These are phyloP conservation scores for Nemophila menziesii DNA, from an alignment of 257 asterid genomes.

Conservation along the genomic window DNA sequence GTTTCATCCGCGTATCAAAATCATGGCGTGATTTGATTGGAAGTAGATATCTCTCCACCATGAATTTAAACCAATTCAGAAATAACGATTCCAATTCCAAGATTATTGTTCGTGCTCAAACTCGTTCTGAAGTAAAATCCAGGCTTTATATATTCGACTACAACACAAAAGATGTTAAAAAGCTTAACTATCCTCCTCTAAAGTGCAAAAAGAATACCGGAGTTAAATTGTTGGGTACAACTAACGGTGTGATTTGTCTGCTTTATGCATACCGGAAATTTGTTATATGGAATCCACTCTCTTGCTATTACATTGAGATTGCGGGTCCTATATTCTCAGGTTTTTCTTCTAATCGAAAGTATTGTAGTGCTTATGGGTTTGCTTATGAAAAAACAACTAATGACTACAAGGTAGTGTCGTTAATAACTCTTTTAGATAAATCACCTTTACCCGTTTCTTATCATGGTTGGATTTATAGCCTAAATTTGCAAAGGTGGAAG, in stretches of 20 bases:
- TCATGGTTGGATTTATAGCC: no score
- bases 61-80: not conserved
- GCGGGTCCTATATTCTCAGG: not conserved
- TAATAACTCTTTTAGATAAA: no score
- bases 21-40: no score
- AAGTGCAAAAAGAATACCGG: no score
- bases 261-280: not conserved
- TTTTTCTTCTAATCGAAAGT: no score
- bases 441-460: no score
- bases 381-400: no score
- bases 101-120: not conserved
- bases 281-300: slow-evolving; percentile 1
- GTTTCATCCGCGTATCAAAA: not conserved
- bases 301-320: not conserved
- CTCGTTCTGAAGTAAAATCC: no score
- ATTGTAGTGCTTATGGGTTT: no score
- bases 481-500: no score
- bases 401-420: no score
- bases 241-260: not conserved
- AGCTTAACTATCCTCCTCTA: not conserved
- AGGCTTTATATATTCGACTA: not conserved
- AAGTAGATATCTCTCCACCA: not conserved
- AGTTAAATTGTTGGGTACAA: not conserved
- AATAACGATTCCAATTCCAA: not conserved
- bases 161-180: not conserved